These are phyloP conservation scores for Knufia fluminis DNA, from an alignment of 2,329 filamentous ascomycete genomes.

Conservation along the genomic window DNA sequence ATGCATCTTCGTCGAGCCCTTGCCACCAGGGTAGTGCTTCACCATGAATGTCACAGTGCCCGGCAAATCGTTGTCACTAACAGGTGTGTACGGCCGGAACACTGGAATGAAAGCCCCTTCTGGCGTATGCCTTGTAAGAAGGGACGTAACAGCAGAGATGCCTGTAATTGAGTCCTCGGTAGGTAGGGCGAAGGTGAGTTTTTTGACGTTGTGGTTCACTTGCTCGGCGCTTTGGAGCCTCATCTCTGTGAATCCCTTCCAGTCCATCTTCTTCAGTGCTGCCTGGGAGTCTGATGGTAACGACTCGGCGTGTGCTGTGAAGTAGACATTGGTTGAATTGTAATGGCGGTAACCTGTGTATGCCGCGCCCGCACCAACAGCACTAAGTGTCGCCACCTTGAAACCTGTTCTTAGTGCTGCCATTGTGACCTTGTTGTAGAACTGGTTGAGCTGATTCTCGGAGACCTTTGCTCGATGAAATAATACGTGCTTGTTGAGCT, in stretches of 20 bases:
- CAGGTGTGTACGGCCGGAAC: conserved; percentile 58
- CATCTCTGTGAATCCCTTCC: conserved; percentile 37
- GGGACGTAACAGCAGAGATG: conserved; percentile 36
- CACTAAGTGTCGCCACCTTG: neutral
- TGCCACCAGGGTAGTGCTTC: conserved; percentile 59
- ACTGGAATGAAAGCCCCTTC: conserved; percentile 49
- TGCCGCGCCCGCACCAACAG: neutral
- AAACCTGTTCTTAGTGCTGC: conserved; percentile 6
- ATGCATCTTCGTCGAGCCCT: conserved; percentile 57
- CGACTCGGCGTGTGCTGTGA: conserved; percentile 22
- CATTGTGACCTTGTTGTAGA: conserved; percentile 2
- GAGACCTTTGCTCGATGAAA: neutral
- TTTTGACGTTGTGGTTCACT: conserved; percentile 53
- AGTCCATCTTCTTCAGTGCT: conserved; percentile 21
- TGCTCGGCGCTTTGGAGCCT: conserved; percentile 43
- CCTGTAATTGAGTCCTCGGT: conserved; percentile 40
- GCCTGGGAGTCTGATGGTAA: conserved; percentile 20
- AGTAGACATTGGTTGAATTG: conserved; percentile 15
- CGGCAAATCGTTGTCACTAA: conserved; percentile 45
- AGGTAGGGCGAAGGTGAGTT: conserved; percentile 48
- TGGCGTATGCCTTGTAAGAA: conserved; percentile 54
- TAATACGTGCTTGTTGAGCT: neutral
- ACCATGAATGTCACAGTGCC: conserved; percentile 57
- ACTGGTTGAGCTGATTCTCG: neutral
- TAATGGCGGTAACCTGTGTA: conserved; percentile 17